Base-by-base conservation (phyloP, 192 early-diverging fungal species). In the Helicostylum pulchrum region DNA sequence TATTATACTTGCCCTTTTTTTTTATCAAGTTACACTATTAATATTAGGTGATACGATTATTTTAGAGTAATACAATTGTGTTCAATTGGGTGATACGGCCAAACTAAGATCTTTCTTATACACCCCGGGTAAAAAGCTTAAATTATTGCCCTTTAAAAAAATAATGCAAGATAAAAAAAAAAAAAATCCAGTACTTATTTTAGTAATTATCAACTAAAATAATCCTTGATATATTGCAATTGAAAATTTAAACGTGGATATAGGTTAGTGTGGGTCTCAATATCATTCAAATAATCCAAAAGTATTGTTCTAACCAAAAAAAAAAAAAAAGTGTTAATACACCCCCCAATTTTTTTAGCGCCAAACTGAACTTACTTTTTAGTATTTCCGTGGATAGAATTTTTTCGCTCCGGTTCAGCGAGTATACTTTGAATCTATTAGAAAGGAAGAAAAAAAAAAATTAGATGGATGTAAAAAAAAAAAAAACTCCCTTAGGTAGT, bases 211-310 rank as follows among this genome's bases (percentile, higher is more conserved):
- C 9, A 39, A 39, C 36, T 10, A 39, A 26, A 39, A 39, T 39
- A 39, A 39, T 39, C 36, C 36, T 39, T 39, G 36, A 39, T 39
- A 39, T 9, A 39, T 10, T 39, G 5, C 36, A 39, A 5, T 10
- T 39, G 36, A 10, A 39, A 39, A 39, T 39, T 39, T 39, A 39
- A 39, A 39, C 7, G 36, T 39, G 36, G 36, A 39, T 39, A 39
- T 0, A 39, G 36, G 9, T 10, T 39, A 39, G 36, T 39, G 36
- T 48, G 46, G 0, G 6, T 14, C 4, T 48, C 17, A 48, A 48
- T 48, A 48, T 48, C 46, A 48, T 48, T 17, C 12, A 48, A 48
- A 48, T 48, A 48, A 19, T 48, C 46, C 17, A 48, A 19, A 48
- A 48, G 46, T 48, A 19, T 48, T 7, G 12, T 14, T 1, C 15